Conservation (phyloP, 1,284 basidiomycete species). For the Microbotryomycetes sp. region DNA sequence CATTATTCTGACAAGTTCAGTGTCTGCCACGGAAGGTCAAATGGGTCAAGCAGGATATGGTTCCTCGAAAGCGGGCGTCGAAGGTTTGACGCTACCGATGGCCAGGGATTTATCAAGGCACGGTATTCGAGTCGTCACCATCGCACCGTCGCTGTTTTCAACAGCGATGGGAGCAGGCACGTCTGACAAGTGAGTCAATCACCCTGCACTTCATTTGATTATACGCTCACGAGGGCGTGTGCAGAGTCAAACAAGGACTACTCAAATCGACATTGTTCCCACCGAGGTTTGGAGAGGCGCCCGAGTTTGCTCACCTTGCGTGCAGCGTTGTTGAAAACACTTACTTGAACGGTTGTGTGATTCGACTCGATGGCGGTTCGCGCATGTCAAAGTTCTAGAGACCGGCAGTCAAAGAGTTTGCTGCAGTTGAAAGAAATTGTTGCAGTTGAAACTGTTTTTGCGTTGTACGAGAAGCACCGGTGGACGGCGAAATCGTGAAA, state of each 20-base stretch:
- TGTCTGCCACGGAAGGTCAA: slow-evolving; percentile 43
- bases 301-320: slow-evolving; percentile 40
- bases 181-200: slow-evolving; percentile 12
- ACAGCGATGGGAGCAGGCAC: slow-evolving; percentile 42
- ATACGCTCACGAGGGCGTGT: slow-evolving; percentile 14
- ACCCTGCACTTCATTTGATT: slow-evolving; percentile 7
- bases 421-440: no score
- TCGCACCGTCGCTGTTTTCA: slow-evolving; percentile 41
- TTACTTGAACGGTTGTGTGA: slow-evolving; percentile 30
- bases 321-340: slow-evolving; percentile 37
- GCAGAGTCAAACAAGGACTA: slow-evolving; percentile 8
- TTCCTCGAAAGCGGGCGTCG: slow-evolving; percentile 40
- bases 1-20: slow-evolving; percentile 41
- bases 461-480: no score
- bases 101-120: slow-evolving; percentile 42
- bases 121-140: slow-evolving; percentile 35
- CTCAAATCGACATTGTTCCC: slow-evolving; percentile 26
- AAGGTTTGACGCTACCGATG: slow-evolving; percentile 41
- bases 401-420: no score
- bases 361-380: slow-evolving; percentile 29
- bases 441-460: no score
- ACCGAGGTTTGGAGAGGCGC: slow-evolving; percentile 36
- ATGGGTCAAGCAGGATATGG: slow-evolving; percentile 40
- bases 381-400: slow-evolving; percentile 31
- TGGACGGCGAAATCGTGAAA: no score